Percentiles rank a stretch among this genome's conserved stretches.
Evolutionary conservation across 2,329 filamentous ascomycete genomes (phyloP).

Genomic region (Nigrograna mackinnonii): DNA sequence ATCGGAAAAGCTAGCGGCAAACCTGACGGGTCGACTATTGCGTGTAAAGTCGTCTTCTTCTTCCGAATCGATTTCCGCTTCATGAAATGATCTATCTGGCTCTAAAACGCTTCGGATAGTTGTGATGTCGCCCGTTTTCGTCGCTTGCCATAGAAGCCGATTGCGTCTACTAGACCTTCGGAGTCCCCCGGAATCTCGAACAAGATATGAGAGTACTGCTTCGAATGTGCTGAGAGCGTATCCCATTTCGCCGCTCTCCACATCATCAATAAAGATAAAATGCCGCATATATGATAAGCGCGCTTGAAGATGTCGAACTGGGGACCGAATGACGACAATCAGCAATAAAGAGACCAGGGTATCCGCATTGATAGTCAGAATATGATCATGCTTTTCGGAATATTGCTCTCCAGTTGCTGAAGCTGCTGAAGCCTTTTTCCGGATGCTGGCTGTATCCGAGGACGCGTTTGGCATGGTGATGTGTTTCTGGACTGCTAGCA

Average conservation of each 20-base stretch:
- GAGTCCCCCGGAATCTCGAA: constrained; percentile 78
- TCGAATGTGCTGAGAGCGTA: constrained; percentile 97
- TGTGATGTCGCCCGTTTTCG: constrained; percentile 73
- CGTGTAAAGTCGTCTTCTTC: constrained; percentile 29
- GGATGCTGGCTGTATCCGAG: constrained; percentile 24
- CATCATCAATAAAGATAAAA: constrained; percentile 97
- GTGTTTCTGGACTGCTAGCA: constrained; percentile 80
- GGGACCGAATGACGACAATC: constrained; percentile 88
- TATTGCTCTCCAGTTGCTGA: constrained; percentile 25
- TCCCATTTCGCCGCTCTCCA: constrained; percentile 93
- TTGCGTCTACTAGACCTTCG: constrained; percentile 86
- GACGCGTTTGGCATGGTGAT: constrained; percentile 65
- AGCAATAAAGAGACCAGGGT: constrained; percentile 89
- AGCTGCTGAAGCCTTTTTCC: constrained; percentile 26
- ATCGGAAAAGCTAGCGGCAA: constrained; percentile 34
- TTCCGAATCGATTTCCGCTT: constrained; percentile 27
- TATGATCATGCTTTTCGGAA: constrained; percentile 57
- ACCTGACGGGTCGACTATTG: constrained; percentile 31
- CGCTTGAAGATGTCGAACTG: constrained; percentile 84
- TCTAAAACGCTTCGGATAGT: constrained; percentile 81
- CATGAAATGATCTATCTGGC: constrained; percentile 56
- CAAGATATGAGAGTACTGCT: constrained; percentile 86
- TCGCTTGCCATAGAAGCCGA: constrained; percentile 83
- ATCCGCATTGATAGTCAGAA: constrained; percentile 79
- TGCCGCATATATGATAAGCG: constrained; percentile 93